Evolutionary conservation across 2,329 filamentous ascomycete genomes (phyloP).

Genomic region (Stenocarpella maydis): DNA sequence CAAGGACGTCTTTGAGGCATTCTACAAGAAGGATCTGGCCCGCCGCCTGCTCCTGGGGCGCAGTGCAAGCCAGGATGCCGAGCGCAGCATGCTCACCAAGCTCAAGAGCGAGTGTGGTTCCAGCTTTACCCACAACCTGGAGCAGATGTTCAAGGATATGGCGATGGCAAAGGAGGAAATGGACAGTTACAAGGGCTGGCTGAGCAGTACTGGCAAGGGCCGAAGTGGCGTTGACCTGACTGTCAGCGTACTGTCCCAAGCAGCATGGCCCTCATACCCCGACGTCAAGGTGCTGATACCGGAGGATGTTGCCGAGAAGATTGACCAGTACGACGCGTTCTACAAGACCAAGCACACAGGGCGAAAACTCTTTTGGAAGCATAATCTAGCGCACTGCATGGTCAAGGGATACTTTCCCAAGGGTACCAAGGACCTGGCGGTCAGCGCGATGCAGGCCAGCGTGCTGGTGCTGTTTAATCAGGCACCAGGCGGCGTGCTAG

Average conservation of each 20-base stretch:
- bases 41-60: constrained; percentile 88
- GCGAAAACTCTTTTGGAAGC: constrained; percentile 88
- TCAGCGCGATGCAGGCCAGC: constrained; percentile 91
- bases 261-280: constrained; percentile 92
- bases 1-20: constrained; percentile 97
- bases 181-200: constrained; percentile 80
- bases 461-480: constrained; percentile 92
- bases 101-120: constrained; percentile 93
- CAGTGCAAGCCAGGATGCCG: constrained; percentile 93
- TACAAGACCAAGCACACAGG: constrained; percentile 93
- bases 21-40: constrained; percentile 98
- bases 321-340: constrained; percentile 82
- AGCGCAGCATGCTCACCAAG: constrained; percentile 92
- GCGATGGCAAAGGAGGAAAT: constrained; percentile 94
- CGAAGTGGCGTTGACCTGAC: constrained; percentile 73
- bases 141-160: constrained; percentile 99
- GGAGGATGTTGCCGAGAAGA: constrained; percentile 75
- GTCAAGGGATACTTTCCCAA: constrained; percentile 82
- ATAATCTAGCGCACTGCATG: constrained; percentile 89
- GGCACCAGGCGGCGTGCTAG: constrained; percentile 68
- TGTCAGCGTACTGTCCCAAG: constrained; percentile 89
- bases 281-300: constrained; percentile 76
- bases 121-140: constrained; percentile 94
- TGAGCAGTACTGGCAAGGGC: constrained; percentile 54
- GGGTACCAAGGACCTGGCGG: constrained; percentile 85